Base-by-base conservation (phyloP, 176 grass and related monocot genomes). In the Poa annua region DNA sequence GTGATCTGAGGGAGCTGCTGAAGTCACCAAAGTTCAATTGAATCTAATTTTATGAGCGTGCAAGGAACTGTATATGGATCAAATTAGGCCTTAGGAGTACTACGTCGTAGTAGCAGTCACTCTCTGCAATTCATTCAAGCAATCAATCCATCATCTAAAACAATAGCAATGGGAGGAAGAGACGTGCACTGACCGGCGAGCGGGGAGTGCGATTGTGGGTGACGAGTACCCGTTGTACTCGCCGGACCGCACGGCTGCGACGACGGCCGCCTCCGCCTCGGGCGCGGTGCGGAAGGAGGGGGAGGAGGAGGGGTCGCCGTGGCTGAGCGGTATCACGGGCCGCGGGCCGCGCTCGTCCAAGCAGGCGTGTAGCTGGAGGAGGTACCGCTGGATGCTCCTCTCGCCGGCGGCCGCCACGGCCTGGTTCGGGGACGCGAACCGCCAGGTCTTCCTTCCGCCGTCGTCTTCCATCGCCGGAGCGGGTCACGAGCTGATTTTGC, bases 271-370 rank as follows among this genome's bases (percentile, higher is more conserved):
- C 51, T 68, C 90, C 15, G 86, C 90, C 62, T 66, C 57, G 12
- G 74, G 66, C 6, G 83, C 64, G 20, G 80, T 89, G 48, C 75
- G 83, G 79, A 92, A 92, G 90, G 59, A 75, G 4, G 86, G 72
- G 38, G 88, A 76, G n/a, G 82, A 59, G 20, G 90, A 84, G 12
- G 86, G 90, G 72, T 92, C 90, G 20, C 90, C 87, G 29, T 76
- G 32, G 62, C 83, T 88, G 4, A 92, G 74, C 22, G 75, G 50
- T 19, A 92, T 71, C 47, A 86, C 11, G 36, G 87, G 90, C 73
- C 41, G 80, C 8, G 83, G 85, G 7, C 85, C 86, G 61, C n/a
- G 15, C 59, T 89, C 86, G 53, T 89, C 79, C 17, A 92, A 49
- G 26, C 78, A 75, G 20, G 79, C 55, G 35, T 66, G 84, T n/a